phyloP scores from a whole-genome alignment of 768 basidiomycete species.

The Amanita pallidorosea region DNA sequence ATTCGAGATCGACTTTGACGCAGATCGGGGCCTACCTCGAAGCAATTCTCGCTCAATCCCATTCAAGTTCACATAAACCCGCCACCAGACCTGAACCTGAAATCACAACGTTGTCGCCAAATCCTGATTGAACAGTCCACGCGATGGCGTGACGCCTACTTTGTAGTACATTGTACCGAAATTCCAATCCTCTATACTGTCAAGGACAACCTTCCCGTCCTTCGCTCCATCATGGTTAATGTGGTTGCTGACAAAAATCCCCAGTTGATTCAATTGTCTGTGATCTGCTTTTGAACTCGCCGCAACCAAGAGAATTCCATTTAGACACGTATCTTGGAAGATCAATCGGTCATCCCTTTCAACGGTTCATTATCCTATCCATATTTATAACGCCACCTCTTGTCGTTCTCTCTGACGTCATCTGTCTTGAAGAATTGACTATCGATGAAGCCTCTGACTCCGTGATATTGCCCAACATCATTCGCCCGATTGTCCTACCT shows the following conservation, averaged over 20 bases:
- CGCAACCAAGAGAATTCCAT: background rate
- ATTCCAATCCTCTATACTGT: background rate
- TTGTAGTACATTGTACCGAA: background rate
- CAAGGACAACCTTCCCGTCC: background rate
- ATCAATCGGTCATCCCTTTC: background rate
- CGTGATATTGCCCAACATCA: too few relatives aligned
- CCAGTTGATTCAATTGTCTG: background rate
- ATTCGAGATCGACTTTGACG: too few relatives aligned
- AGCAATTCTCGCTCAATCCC: background rate
- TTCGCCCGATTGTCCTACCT: background rate
- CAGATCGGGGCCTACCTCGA: background rate
- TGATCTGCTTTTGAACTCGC: background rate
- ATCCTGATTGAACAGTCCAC: background rate
- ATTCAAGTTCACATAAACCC: background rate
- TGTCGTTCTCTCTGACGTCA: background rate
- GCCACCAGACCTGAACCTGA: too few relatives aligned
- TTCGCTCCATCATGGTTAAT: background rate
- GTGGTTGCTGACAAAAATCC: too few relatives aligned
- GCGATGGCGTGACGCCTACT: background rate
- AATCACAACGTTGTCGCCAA: background rate
- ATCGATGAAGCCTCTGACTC: background rate
- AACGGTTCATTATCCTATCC: background rate
- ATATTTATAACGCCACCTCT: background rate
- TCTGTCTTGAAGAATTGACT: background rate
- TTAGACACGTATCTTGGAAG: background rate